phyloP scores from a whole-genome alignment of 2,329 filamentous ascomycete genomes.

The Colletotrichum eleusines region DNA sequence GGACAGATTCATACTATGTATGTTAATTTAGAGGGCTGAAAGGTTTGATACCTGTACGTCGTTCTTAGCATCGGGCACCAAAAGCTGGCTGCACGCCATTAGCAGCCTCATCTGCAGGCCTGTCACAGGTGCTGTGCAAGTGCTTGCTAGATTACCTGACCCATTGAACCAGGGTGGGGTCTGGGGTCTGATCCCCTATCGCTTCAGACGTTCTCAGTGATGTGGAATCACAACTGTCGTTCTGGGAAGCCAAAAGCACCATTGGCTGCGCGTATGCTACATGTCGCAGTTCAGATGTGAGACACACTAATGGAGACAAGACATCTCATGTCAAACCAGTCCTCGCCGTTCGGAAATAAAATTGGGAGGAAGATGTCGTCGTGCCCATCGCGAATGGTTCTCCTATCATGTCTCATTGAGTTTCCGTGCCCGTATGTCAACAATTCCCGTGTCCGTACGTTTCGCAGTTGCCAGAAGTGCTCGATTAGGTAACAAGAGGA shows the following conservation, averaged over 20 bases:
- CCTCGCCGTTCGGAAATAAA: conserved; percentile 4
- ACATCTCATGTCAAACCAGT: conserved; percentile 15
- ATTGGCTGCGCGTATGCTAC: conserved; percentile 24
- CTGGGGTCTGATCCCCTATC: conserved; percentile 28
- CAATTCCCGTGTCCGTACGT: neutral
- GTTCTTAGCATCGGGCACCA: neutral
- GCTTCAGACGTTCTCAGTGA: conserved; percentile 17
- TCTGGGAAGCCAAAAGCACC: conserved; percentile 27
- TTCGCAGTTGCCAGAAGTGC: neutral
- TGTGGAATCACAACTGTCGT: conserved; percentile 31
- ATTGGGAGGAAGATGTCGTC: conserved; percentile 9
- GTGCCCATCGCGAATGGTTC: conserved; percentile 4
- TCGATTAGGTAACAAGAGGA: too few relatives aligned
- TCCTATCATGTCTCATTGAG: conserved; percentile 1
- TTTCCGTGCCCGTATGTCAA: neutral
- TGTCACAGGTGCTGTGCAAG: conserved; percentile 8
- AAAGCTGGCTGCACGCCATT: conserved; percentile 2
- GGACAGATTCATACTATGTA: conserved; percentile 1
- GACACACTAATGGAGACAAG: conserved; percentile 23
- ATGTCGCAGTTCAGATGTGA: conserved; percentile 36
- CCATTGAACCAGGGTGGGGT: conserved; percentile 10
- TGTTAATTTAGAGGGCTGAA: conserved; percentile 1
- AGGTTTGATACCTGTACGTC: neutral
- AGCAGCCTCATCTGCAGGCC: conserved; percentile 18
- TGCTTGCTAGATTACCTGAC: conserved; percentile 20